phyloP scores from a whole-genome alignment of 371 early-diverging fungal genomes.

The Rhizopus stolonifer region DNA sequence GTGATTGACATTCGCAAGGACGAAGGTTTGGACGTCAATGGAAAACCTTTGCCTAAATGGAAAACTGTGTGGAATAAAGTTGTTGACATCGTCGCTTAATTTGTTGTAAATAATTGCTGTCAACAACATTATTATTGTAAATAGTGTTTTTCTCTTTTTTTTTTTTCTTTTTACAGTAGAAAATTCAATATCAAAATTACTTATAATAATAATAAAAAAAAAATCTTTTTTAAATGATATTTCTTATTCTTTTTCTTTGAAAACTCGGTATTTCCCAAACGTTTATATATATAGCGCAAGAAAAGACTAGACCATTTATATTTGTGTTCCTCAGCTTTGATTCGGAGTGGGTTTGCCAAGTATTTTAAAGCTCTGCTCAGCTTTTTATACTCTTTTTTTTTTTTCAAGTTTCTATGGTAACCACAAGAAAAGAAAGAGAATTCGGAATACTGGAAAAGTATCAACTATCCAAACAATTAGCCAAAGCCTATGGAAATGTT shows the following conservation, averaged over 20 bases:
- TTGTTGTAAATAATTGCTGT: neutral
- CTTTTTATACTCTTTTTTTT: neutral
- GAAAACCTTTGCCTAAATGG: conserved; percentile 28
- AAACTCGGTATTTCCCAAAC: no score
- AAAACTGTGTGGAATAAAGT: conserved; percentile 19
- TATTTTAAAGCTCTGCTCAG: no score
- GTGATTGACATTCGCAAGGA: conserved; percentile 27
- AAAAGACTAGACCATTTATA: no score
- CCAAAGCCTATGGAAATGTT: conserved; percentile 34
- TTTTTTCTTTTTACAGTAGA: no score
- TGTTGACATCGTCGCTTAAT: conserved; percentile 23
- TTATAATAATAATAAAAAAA: no score
- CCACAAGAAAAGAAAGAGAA: conserved; percentile 9
- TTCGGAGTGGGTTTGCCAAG: no score
- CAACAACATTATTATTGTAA: conserved; percentile 3
- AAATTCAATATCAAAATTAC: no score
- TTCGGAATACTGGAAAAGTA: conserved; percentile 44
- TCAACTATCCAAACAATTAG: conserved; percentile 34
- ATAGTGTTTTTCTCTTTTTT: neutral
- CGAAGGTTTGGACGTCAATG: conserved; percentile 24
- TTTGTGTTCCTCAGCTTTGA: no score
- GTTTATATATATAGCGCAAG: no score
- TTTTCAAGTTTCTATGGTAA: conserved; percentile 6
- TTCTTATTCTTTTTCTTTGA: no score
- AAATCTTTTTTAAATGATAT: no score